These are phyloP conservation scores for Gastrolobium bilobum DNA, from an alignment of 306 rosid species.

Conservation along the genomic window DNA sequence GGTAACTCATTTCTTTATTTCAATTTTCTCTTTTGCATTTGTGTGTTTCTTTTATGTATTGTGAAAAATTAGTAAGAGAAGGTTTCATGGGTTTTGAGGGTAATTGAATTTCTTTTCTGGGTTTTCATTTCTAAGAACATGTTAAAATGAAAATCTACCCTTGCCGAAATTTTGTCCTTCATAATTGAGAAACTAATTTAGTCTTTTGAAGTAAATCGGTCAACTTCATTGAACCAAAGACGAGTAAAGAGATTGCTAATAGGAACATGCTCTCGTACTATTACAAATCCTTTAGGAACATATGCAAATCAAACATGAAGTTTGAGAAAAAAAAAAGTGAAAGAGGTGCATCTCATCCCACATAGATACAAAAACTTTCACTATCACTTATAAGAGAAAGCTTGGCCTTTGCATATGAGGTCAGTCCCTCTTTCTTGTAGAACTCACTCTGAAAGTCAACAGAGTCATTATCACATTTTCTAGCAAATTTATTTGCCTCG, in stretches of 20 bases:
- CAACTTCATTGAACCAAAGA: conserved; percentile 99
- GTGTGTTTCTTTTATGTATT: too few species aligned
- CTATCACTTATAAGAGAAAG: conserved; percentile 94
- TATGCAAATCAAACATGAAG: conserved; percentile 66
- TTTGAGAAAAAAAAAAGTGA: conserved; percentile 38
- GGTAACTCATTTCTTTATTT: conserved; percentile 45
- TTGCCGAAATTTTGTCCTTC: conserved; percentile 72
- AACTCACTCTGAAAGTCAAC: conserved; percentile 88
- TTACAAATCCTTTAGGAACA: conserved; percentile 98
- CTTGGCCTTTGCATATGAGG: conserved; percentile 85
- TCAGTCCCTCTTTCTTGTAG: conserved; percentile 89
- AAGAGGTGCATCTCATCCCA: conserved; percentile 32
- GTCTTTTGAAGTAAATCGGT: conserved; percentile 96
- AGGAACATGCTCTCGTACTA: conserved; percentile 88
- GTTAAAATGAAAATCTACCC: conserved; percentile 75
- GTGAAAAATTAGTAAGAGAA: too few species aligned
- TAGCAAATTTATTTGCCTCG: conserved; percentile 97
- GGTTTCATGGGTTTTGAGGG: too few species aligned
- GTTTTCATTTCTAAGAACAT: conserved; percentile 97
- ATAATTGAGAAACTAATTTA: conserved; percentile 86
- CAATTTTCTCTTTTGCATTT: too few species aligned
- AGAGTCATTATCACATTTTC: conserved; percentile 83
- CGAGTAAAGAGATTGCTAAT: conserved; percentile 91
- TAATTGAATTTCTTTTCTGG: too few species aligned
- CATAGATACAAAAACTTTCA: conserved; percentile 44